phyloP scores from a whole-genome alignment of 345 rosid species.

The Populus simonii region DNA sequence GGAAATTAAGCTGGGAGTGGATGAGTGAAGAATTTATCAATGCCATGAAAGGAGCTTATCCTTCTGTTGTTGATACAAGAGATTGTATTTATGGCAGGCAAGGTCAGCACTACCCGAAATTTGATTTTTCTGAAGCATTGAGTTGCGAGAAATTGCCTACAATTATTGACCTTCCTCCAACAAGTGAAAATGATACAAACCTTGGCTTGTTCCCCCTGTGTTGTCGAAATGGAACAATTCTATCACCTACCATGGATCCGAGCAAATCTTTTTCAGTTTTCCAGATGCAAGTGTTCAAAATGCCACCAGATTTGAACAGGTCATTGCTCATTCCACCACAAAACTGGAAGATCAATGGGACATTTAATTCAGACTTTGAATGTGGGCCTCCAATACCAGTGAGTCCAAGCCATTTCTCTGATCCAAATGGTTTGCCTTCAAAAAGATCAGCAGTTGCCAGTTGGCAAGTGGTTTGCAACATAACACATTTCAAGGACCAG shows the following conservation, averaged over 20 bases:
- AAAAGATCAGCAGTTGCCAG: constrained; percentile 35
- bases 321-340: constrained; percentile 41
- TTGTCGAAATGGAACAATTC: constrained; percentile 49
- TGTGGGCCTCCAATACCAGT: constrained; percentile 48
- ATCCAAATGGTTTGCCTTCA: constrained; percentile 40
- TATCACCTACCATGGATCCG: constrained; percentile 40
- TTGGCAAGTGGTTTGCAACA: constrained; percentile 62
- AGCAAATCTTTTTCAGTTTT: constrained; percentile 37
- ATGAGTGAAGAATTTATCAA: constrained; percentile 46
- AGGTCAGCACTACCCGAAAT: constrained; percentile 23
- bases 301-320: constrained; percentile 51
- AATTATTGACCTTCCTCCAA: constrained; percentile 41
- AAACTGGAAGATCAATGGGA: constrained; percentile 47
- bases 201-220: constrained; percentile 45
- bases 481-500: constrained; percentile 25
- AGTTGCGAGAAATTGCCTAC: constrained; percentile 44
- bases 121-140: constrained; percentile 46
- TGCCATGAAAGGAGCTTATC: constrained; percentile 50
- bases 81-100: constrained; percentile 48
- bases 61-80: constrained; percentile 24
- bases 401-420: constrained; percentile 35
- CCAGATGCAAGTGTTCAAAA: constrained; percentile 46
- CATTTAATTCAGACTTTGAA: constrained; percentile 33
- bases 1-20: constrained; percentile 74
- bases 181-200: constrained; percentile 33